Conservation (phyloP, 2,329 filamentous ascomycete species). For the Emmonsiellopsis sp. region DNA sequence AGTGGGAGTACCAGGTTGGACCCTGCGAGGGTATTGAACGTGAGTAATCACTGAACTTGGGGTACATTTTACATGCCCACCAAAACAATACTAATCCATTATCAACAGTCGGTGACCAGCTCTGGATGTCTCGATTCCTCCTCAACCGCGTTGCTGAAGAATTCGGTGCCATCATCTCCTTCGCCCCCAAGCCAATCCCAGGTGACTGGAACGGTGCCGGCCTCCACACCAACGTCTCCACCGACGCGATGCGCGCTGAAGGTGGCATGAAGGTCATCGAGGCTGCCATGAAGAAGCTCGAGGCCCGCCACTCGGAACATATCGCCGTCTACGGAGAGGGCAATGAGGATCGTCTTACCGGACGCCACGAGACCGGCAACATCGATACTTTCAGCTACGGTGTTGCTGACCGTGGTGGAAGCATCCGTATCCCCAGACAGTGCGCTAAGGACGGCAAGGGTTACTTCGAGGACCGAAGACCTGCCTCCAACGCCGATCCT, state of each 20-base stretch:
- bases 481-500: conserved; percentile 78
- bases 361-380: conserved; percentile 83
- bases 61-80: not conserved
- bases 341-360: conserved; percentile 89
- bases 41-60: conserved; percentile 36
- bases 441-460: conserved; percentile 80
- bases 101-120: conserved; percentile 74
- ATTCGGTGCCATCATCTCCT: conserved; percentile 90
- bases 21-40: conserved; percentile 78
- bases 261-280: conserved; percentile 96
- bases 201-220: conserved; percentile 97
- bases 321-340: conserved; percentile 93
- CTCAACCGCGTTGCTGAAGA: conserved; percentile 90
- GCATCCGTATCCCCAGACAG: conserved; percentile 83
- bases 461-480: conserved; percentile 82
- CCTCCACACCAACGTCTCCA: conserved; percentile 90
- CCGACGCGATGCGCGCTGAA: conserved; percentile 75
- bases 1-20: conserved; percentile 98
- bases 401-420: conserved; percentile 90
- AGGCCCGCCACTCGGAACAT: conserved; percentile 69
- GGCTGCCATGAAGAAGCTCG: conserved; percentile 72
- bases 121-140: conserved; percentile 88
- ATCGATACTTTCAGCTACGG: conserved; percentile 93
- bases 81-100: conserved; percentile 7
- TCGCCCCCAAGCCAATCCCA: conserved; percentile 89